Evolutionary conservation across 371 early-diverging fungal genomes (phyloP).

Genomic region (Mucor saturninus): DNA sequence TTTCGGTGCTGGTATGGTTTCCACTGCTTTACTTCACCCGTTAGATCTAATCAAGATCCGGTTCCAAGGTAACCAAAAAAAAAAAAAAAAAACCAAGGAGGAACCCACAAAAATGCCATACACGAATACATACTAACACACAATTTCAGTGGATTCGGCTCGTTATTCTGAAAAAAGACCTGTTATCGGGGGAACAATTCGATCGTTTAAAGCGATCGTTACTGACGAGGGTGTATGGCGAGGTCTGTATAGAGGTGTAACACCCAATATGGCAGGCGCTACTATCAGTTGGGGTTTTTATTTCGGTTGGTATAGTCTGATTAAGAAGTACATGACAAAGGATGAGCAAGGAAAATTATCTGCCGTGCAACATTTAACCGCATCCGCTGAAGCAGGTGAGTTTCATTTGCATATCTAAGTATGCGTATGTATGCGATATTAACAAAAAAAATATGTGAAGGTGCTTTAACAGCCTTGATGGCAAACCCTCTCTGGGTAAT

Average conservation of each 20-base stretch:
- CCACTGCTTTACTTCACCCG: conserved; percentile 87
- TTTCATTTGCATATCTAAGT: too few relatives aligned
- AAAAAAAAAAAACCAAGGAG: background rate
- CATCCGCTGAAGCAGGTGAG: conserved; percentile 78
- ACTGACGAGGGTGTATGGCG: conserved; percentile 58
- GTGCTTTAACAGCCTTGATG: conserved; percentile 80
- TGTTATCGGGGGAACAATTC: conserved; percentile 72
- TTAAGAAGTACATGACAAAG: conserved; percentile 77
- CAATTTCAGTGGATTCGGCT: conserved; percentile 53
- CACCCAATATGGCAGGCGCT: conserved; percentile 92
- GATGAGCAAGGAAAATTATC: conserved; percentile 62
- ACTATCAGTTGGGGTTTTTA: conserved; percentile 95
- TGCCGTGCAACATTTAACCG: conserved; percentile 79
- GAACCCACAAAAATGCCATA: background rate
- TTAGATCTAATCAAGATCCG: conserved; percentile 92
- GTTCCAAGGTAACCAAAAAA: conserved; percentile 71
- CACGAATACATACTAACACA: background rate
- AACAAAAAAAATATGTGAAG: conserved; percentile 24
- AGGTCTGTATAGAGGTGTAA: conserved; percentile 90
- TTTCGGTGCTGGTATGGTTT: conserved; percentile 82
- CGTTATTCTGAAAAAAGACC: conserved; percentile 46
- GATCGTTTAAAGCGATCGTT: conserved; percentile 63
- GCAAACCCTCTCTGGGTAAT: conserved; percentile 96
- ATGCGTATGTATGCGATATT: too few relatives aligned
- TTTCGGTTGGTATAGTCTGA: conserved; percentile 86